Evolutionary conservation across 768 basidiomycete species (phyloP), one percentile per base, ranked within the genome.

Genomic region (Clathrus columnatus): DNA sequence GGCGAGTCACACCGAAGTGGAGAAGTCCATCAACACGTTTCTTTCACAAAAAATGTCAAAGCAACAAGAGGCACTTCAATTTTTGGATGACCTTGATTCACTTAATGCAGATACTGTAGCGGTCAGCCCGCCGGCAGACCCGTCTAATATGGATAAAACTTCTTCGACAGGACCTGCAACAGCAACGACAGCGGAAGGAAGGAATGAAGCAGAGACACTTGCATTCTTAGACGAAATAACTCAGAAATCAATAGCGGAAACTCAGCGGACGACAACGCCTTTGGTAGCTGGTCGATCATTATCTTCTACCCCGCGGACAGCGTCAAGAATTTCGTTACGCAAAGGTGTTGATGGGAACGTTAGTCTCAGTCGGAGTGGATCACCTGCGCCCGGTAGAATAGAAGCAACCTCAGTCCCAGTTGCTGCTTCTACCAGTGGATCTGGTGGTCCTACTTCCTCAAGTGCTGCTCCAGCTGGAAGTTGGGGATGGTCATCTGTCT

Each of bases 201-300:
- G 26, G 36, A 55, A 55, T 30, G 54, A 55, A 56, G 82, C 85
- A 2, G 88, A 91, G 59, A 92, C 89, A 23, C 81, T 94, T 24
- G 92, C 91, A 16, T 95, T 94, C 74, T 81, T 96, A 42, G 90
- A 96, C 67, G 91, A 96, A 70, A 91, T 95, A 60, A 92, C 89
- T 0, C 89, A 90, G 79, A 94, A 91, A 71, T 87, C 84, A 68
- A 77, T 85, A 5, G 88, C 87, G 60, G 85, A 87, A 11, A 81
- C 84, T 18, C 82, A 85, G 24, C 75, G 79, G 70, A 79, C 54
- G 81, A 83, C 49, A 73, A 81, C 16, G 79, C 79, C 14, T 62
- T 73, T 51, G 83, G 84, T 51, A 20, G 57, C 62, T 8, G 50
- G 57, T 30, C 55, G 54, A 17, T 54, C 58, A 17, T 79, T 85